Evolutionary conservation across 306 rosid genomes (phyloP), one percentile per base, ranked within the genome.

Genomic region (Lotus japonicus): DNA sequence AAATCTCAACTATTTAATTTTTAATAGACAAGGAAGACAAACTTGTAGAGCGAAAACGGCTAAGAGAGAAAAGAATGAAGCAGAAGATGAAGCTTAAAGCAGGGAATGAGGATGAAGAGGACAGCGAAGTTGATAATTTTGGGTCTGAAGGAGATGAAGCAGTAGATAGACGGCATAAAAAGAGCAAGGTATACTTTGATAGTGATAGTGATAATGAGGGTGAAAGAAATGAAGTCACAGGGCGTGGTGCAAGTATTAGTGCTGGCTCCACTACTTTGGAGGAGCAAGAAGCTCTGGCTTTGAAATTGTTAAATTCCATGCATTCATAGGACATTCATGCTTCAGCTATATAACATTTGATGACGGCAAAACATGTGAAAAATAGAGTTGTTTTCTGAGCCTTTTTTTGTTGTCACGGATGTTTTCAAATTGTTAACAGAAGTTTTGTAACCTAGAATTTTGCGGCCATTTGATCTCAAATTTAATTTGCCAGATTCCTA

Each of bases 21-120:
- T n/a, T n/a, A n/a, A n/a, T n/a, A n/a, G 99, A 94, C 82, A 86
- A 81, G 82, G 95, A 88, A 73, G 99, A 90, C 81, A 88, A 85
- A 63, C 74, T 79, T 76, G 18, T 80, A 7, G 88, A 90, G 17
- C 89, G 83, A 3, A 72, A 88, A 60, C 96, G 99, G 21, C 90
- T 50, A 0, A 79, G 86, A 52, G 92, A 88, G 33, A 88, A 86
- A 74, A 78, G 90, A 56, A 76, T 75, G 19, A 91, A 90, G 81
- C 64, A 76, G 82, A 94, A 82, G 85, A 82, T 82, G 83, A 94
- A 82, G 78, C 55, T 59, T 90, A 94, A 84, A 87, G 84, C 67
- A 36, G 84, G 68, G 43, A 53, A 45, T 19, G 36, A 4, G 7
- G 92, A 82, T 11, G 84, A 79, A 2, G 82, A 76, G 9, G 82